Evolutionary conservation across 163 green algal genomes (phyloP).

Genomic region (Chlorella variabilis): DNA sequence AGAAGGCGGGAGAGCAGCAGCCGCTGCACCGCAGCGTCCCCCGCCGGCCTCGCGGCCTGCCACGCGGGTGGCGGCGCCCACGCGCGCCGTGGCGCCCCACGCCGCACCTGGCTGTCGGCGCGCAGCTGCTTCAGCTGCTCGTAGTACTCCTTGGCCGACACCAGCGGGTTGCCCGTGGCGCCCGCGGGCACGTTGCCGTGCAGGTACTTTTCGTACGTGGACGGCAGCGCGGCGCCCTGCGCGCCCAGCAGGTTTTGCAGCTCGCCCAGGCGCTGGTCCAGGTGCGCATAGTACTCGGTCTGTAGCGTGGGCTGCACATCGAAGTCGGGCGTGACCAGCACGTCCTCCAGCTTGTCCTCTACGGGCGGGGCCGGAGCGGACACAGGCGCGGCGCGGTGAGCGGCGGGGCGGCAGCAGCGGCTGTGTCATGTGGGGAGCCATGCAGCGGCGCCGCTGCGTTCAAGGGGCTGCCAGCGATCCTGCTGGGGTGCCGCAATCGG

Average conservation of each 20-base stretch:
- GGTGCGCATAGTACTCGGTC: slow-evolving; percentile 24
- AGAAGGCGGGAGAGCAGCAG: too few species aligned
- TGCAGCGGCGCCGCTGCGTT: too few species aligned
- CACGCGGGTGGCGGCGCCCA: too few species aligned
- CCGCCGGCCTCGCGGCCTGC: too few species aligned
- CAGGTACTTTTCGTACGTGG: slow-evolving; percentile 51
- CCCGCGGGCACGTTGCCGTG: slow-evolving; percentile 40
- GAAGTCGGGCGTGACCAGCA: slow-evolving; percentile 41
- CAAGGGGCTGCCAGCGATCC: too few species aligned
- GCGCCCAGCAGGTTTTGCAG: slow-evolving; percentile 32
- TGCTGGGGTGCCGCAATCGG: too few species aligned
- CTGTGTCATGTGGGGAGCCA: too few species aligned
- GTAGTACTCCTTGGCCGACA: slow-evolving; percentile 47
- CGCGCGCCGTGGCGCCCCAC: too few species aligned
- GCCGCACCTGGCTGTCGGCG: slow-evolving; percentile 43
- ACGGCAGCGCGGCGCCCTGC: slow-evolving; percentile 15
- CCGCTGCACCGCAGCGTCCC: too few species aligned
- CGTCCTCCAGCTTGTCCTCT: slow-evolving; percentile 36
- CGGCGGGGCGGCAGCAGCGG: not conserved
- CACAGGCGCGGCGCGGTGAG: too few species aligned
- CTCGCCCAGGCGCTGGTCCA: slow-evolving; percentile 35
- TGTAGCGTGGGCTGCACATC: slow-evolving; percentile 33
- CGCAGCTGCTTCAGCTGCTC: slow-evolving; percentile 52
- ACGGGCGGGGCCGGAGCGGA: not conserved
- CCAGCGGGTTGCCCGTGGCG: slow-evolving; percentile 26